Evolutionary conservation across 2,329 filamentous ascomycete species (phyloP).

Genomic region (Pseudogymnoascus sp.): DNA sequence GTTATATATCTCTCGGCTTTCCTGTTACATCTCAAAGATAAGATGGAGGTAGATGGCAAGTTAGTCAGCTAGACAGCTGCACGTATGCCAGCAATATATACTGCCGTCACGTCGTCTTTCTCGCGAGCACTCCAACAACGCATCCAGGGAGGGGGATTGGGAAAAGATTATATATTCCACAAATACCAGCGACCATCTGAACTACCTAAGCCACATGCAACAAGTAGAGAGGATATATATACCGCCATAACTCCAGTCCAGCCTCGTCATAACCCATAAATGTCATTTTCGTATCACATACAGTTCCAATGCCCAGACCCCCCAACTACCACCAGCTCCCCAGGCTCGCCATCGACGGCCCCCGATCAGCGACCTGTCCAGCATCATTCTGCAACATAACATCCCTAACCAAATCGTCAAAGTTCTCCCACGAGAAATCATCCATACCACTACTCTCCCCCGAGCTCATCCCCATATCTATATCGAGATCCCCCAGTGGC

Average conservation of each 20-base stretch:
- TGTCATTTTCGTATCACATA: not conserved
- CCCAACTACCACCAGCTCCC: slow-evolving; percentile 23
- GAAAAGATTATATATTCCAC: not conserved
- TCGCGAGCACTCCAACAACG: not conserved
- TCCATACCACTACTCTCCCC: slow-evolving; percentile 16
- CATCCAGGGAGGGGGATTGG: not conserved
- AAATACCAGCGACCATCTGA: not conserved
- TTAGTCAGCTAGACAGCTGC: not conserved
- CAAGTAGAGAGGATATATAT: not conserved
- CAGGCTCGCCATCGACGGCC: slow-evolving; percentile 19
- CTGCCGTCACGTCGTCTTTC: not conserved
- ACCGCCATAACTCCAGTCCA: not conserved
- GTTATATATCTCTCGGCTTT: not conserved
- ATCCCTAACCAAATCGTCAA: slow-evolving; percentile 30
- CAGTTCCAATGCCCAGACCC: not conserved
- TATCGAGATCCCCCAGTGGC: slow-evolving; percentile 21
- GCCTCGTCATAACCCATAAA: not conserved
- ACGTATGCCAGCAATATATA: not conserved
- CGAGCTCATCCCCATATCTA: slow-evolving; percentile 19
- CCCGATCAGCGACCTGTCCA: slow-evolving; percentile 12
- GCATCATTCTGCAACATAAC: slow-evolving; percentile 22
- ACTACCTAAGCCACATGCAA: not conserved
- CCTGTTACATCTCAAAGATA: too few species aligned
- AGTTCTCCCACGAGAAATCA: slow-evolving; percentile 27
- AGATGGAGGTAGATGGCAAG: not conserved